Evolutionary conservation across 75 land plant genomes (phyloP), one percentile per base, ranked within the genome.

Genomic region (Selaginella moellendorffii): DNA sequence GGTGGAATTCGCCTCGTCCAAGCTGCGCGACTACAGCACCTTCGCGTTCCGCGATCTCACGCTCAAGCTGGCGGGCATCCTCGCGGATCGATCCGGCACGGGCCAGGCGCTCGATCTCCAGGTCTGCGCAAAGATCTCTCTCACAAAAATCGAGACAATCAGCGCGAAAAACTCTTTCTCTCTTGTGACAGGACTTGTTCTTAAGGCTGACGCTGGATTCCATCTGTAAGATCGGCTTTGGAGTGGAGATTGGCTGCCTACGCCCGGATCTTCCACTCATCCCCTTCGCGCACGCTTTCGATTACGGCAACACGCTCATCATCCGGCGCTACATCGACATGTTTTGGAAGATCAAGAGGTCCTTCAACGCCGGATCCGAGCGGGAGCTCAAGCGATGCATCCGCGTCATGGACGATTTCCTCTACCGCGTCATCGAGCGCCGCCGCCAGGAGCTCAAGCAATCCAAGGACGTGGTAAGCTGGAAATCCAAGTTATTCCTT

Each of bases 1-100:
- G 63, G 62, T 75, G 26, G 87, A 86, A 30, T 86, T 86, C 70
- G 83, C 90, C 18, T 74, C 88, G 2, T 78, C 63, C 36, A 77
- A 72, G 21, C 68, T 87, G 28, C 80, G 79, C 52, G 85, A 87
- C 42, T 82, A 61, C 65, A 87, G 91, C 66, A 75, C 80, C 64
- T 63, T 20, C 19, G 75, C 75, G 1, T 86, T 78, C 61, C 66
- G 75, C 18, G 67, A 31, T 27, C 75, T 80, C 53, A 83, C 78
- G 0, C 66, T 69, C 0, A 68, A 69, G 53, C 79, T 85, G 2
- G 75, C 70, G 24, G 18, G 52, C 0, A 36, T 76, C 9, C 61
- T 85, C 26, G 22, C 67, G 31, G 67, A 30, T 0, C 69, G 63
- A 29, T 65, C 76, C 8, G 19, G 9, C 2, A 8, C 59, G 5